Evolutionary conservation across 2,329 filamentous ascomycete species (phyloP).

Genomic region (Dactylonectria estremocensis): DNA sequence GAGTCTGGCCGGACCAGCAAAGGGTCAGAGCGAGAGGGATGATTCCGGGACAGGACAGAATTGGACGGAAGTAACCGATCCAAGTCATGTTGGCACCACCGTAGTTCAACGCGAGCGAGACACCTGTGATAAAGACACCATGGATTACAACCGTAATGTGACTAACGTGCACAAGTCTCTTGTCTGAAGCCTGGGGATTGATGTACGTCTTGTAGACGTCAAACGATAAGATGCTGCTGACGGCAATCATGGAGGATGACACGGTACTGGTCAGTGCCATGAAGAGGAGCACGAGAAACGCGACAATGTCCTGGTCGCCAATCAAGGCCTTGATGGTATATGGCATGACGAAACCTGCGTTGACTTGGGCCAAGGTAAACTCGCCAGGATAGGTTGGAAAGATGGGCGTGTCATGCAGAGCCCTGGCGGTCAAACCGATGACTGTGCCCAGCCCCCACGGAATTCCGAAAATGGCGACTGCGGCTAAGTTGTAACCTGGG

Average conservation of each 20-base stretch:
- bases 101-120: slow-evolving; percentile 9
- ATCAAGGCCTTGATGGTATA: slow-evolving; percentile 14
- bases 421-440: neutral
- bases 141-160: neutral
- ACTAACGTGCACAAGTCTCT: neutral
- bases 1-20: neutral
- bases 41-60: slow-evolving; percentile 2
- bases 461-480: neutral
- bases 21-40: slow-evolving; percentile 1
- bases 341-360: slow-evolving; percentile 13
- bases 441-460: slow-evolving; percentile 10
- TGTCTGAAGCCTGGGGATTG: slow-evolving; percentile 3
- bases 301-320: slow-evolving; percentile 10
- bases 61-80: slow-evolving; percentile 12
- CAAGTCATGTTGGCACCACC: slow-evolving; percentile 16
- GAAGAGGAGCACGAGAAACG: slow-evolving; percentile 18
- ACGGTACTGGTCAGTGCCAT: slow-evolving; percentile 13
- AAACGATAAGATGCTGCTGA: slow-evolving; percentile 7
- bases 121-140: neutral
- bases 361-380: slow-evolving; percentile 18
- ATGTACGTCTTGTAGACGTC: slow-evolving; percentile 21
- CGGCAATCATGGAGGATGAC: slow-evolving; percentile 12
- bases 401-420: slow-evolving; percentile 4
- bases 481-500: neutral
- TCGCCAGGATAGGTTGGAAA: slow-evolving; percentile 23